Evolutionary conservation across 306 rosid species (phyloP), one percentile per base, ranked within the genome.

Genomic region (Heteromeles arbutifolia): DNA sequence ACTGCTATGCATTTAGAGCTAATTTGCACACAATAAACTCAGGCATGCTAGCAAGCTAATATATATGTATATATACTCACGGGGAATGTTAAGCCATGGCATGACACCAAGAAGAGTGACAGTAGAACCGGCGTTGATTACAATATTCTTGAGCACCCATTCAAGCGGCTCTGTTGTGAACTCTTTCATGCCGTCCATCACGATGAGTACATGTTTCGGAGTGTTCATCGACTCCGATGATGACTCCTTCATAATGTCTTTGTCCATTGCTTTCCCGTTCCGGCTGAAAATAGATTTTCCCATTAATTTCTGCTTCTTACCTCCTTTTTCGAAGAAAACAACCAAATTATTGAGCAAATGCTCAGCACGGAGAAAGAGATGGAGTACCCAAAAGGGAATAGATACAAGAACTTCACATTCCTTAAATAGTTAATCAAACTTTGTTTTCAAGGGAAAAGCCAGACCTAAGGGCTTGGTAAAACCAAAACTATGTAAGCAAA

Each of bases 21-120:
- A 22, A 10, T 57, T 21, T 22, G 63, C 28, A 11, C 26, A 22
- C 26, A n/a, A 22, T n/a, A 32, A 12, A 29, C 56, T 14, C 14
- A 22, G 3, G 24, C 14, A 53, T 21, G 12, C 24, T 28, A 17
- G 8, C 53, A 61, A 41, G 18, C 34, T 22, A 24, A 59, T 5
- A 48, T 15, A 18, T 15, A 48, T 45, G 53, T 14, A 45, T 48
- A 18, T 48, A 17, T 48, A 48, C 87, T 77, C 21, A 84, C 83
- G 75, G 7, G 86, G 90, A 71, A 87, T 87, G 66, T 85, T 87
- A 19, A 88, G 89, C 88, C 91, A 88, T 1, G 96, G 89, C 90
- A 87, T 82, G 22, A 82, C 86, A 2, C 90, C 93, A 25, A 90
- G 63, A 69, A 90, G 93, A 79, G 86, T 88, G 32, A 88, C 79